Conservation (phyloP, 208 protist genomes). For the Balamuthia mandrillaris region DNA sequence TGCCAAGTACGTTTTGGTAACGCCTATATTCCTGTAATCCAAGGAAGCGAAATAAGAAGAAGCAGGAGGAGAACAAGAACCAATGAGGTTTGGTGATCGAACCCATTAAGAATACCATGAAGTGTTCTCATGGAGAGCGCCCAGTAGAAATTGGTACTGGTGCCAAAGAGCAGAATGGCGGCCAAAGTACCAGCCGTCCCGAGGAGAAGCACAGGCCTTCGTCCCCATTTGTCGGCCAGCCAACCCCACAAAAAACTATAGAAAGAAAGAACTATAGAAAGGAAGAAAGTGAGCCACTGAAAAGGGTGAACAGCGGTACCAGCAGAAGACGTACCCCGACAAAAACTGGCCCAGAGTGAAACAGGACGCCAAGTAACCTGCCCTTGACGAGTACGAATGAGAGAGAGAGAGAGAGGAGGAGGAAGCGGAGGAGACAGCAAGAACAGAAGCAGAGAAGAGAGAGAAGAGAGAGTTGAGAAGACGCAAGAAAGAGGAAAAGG, state of each 20-base stretch:
- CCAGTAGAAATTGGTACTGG: slow-evolving; percentile 15
- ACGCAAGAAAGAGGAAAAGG: too few species aligned
- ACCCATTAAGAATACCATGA: slow-evolving; percentile 27
- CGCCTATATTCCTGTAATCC: too few species aligned
- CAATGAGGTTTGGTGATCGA: too few species aligned
- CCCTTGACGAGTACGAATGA: too few species aligned
- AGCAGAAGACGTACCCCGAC: neutral
- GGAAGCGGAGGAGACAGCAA: too few species aligned
- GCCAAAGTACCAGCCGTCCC: slow-evolving; percentile 14
- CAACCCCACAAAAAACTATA: slow-evolving; percentile 11
- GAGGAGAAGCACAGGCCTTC: slow-evolving; percentile 3
- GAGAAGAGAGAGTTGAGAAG: too few species aligned
- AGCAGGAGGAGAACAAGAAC: too few species aligned
- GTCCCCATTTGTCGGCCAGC: neutral
- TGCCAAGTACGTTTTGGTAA: too few species aligned
- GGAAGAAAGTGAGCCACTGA: neutral
- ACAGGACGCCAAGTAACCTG: neutral
- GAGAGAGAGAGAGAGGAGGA: too few species aligned
- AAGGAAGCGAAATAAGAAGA: too few species aligned
- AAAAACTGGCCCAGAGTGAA: slow-evolving; percentile 29
- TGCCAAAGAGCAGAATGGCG: neutral
- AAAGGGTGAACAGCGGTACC: neutral
- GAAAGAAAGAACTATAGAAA: neutral
- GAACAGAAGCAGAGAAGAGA: too few species aligned
- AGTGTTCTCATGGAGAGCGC: neutral